A percentile compares a stretch with the other conserved stretches of the same genome.
phyloP scores from a whole-genome alignment of 2,329 filamentous ascomycete genomes.

The Cercospora beticola region DNA sequence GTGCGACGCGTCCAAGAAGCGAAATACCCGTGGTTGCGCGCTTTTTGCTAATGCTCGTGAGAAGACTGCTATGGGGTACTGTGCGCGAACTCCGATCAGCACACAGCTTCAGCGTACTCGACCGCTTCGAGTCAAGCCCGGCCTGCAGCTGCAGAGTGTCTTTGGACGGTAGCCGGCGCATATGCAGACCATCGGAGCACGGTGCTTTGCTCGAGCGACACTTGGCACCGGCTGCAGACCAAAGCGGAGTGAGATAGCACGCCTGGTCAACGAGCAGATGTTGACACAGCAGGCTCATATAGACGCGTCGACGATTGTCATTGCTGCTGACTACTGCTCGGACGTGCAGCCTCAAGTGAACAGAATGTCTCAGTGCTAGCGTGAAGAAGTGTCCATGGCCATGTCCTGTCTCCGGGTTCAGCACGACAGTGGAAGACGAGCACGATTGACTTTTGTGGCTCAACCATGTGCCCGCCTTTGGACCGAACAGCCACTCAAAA shows the following conservation, averaged over 20 bases:
- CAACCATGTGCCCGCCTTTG: conserved; percentile 8
- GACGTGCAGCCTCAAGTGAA: neutral
- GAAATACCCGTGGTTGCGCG: neutral
- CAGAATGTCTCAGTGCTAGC: neutral
- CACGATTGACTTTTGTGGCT: conserved; percentile 15
- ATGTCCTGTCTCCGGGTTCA: neutral
- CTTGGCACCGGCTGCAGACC: neutral
- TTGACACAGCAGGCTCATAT: neutral
- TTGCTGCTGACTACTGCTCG: neutral
- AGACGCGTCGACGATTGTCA: neutral
- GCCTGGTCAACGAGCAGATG: neutral
- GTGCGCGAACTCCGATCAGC: conserved; percentile 9
- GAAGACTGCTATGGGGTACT: neutral
- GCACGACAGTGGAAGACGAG: neutral
- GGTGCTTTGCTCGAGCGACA: neutral
- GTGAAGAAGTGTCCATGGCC: neutral
- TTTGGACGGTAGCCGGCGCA: neutral
- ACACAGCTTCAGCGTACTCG: conserved; percentile 2
- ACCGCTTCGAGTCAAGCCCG: conserved; percentile 12
- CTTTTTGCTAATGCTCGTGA: neutral
- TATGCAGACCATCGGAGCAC: neutral
- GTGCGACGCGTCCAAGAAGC: neutral
- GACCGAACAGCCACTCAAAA: conserved; percentile 2
- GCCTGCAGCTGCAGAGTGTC: conserved; percentile 8
- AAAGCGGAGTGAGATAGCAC: neutral